Evolutionary conservation across 345 rosid species (phyloP).

Genomic region (Populus alba): DNA sequence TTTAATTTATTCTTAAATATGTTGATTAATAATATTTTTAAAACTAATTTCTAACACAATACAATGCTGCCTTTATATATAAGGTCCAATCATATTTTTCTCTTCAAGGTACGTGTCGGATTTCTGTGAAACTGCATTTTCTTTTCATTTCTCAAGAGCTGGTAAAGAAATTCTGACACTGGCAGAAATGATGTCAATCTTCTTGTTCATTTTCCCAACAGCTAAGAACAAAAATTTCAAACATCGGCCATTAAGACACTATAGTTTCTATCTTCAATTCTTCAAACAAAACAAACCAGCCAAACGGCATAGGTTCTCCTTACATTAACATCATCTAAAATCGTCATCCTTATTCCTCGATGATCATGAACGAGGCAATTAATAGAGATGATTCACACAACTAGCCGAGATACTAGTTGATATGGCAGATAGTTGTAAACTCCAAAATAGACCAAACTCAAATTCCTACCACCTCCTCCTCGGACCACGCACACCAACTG

Average conservation of each 20-base stretch:
- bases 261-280: not conserved
- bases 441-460: not conserved
- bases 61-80: not conserved
- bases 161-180: not conserved
- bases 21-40: too few species aligned
- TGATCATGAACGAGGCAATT: not conserved
- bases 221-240: not conserved
- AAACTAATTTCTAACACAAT: not conserved
- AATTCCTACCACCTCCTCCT: constrained; percentile 27
- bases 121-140: not conserved
- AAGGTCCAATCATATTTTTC: not conserved
- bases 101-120: not conserved
- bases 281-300: not conserved
- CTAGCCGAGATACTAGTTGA: not conserved
- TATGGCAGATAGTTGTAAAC: not conserved
- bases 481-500: constrained; percentile 19
- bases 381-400: not conserved
- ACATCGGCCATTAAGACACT: too few species aligned
- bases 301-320: not conserved
- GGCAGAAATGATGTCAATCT: not conserved
- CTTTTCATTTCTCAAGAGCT: not conserved
- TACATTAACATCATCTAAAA: not conserved
- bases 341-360: not conserved
- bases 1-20: too few species aligned
- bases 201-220: not conserved